Evolutionary conservation across 768 basidiomycete species (phyloP).

Genomic region (Suillus decipiens): DNA sequence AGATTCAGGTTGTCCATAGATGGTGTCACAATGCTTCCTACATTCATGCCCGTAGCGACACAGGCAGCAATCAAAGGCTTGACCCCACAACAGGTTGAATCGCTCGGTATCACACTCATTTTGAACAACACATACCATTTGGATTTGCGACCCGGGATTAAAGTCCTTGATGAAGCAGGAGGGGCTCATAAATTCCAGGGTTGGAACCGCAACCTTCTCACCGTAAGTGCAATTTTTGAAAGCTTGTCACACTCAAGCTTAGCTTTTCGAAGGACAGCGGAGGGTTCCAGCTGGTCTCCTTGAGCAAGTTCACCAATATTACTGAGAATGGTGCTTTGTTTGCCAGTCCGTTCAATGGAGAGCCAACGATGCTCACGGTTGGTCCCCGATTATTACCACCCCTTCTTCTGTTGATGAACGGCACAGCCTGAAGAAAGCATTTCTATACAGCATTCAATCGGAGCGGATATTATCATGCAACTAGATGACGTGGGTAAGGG

Average conservation of each 20-base stretch:
- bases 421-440: slow-evolving; percentile 87
- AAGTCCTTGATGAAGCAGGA: slow-evolving; percentile 71
- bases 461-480: slow-evolving; percentile 95
- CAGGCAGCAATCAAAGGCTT: slow-evolving; percentile 91
- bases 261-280: slow-evolving; percentile 68
- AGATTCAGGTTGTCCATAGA: slow-evolving; percentile 43
- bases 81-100: slow-evolving; percentile 82
- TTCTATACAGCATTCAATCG: slow-evolving; percentile 86
- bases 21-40: slow-evolving; percentile 80
- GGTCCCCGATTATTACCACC: slow-evolving; percentile 22
- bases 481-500: slow-evolving; percentile 84
- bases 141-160: slow-evolving; percentile 79
- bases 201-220: slow-evolving; percentile 84
- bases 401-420: slow-evolving; percentile 12
- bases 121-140: slow-evolving; percentile 92
- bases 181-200: slow-evolving; percentile 92
- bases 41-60: slow-evolving; percentile 94
- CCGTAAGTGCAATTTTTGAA: slow-evolving; percentile 45
- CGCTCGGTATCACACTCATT: slow-evolving; percentile 79
- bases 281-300: slow-evolving; percentile 85
- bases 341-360: slow-evolving; percentile 81
- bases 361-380: slow-evolving; percentile 87
- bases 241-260: slow-evolving; percentile 8
- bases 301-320: slow-evolving; percentile 82
- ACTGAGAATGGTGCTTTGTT: slow-evolving; percentile 90